Percentiles rank a stretch among this genome's conserved stretches.
Evolutionary conservation across 108 stramenopile genomes (phyloP).

Genomic region (Cylindrotheca fusiformis): DNA sequence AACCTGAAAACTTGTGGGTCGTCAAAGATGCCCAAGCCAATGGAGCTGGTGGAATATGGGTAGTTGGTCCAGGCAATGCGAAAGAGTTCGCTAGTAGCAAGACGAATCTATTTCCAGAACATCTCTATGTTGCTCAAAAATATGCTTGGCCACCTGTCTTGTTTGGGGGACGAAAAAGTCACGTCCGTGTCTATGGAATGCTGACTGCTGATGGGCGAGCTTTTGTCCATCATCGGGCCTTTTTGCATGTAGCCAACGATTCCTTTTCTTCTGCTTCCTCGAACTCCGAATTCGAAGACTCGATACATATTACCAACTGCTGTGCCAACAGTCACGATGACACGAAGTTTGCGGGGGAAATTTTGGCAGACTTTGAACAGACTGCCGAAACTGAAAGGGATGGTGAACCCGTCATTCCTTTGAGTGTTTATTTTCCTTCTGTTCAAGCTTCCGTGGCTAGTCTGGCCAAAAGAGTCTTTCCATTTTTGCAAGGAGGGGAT

Average conservation of each 20-base stretch:
- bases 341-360: conserved; percentile 78
- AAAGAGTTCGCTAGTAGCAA: conserved; percentile 21
- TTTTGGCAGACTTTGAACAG: conserved; percentile 61
- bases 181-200: conserved; percentile 77
- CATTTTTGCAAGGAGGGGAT: conserved; percentile 66
- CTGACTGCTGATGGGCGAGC: conserved; percentile 68
- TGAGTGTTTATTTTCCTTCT: conserved; percentile 66
- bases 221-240: conserved; percentile 67
- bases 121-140: conserved; percentile 70
- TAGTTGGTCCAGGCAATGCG: conserved; percentile 52
- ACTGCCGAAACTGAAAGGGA: conserved; percentile 20
- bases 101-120: conserved; percentile 37
- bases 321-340: conserved; percentile 82
- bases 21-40: conserved; percentile 80
- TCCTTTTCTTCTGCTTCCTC: conserved; percentile 33
- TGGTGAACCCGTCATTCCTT: conserved; percentile 35
- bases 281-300: conserved; percentile 21
- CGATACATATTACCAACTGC: conserved; percentile 86
- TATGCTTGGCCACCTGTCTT: conserved; percentile 81
- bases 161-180: conserved; percentile 66
- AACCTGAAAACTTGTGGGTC: conserved; percentile 65
- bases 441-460: conserved; percentile 54
- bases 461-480: conserved; percentile 41
- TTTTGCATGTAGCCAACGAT: conserved; percentile 88
- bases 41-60: conserved; percentile 85